Percentiles rank a stretch among this genome's conserved stretches.
Evolutionary conservation across 306 rosid genomes (phyloP).

Genomic region (Quercus mongolica): DNA sequence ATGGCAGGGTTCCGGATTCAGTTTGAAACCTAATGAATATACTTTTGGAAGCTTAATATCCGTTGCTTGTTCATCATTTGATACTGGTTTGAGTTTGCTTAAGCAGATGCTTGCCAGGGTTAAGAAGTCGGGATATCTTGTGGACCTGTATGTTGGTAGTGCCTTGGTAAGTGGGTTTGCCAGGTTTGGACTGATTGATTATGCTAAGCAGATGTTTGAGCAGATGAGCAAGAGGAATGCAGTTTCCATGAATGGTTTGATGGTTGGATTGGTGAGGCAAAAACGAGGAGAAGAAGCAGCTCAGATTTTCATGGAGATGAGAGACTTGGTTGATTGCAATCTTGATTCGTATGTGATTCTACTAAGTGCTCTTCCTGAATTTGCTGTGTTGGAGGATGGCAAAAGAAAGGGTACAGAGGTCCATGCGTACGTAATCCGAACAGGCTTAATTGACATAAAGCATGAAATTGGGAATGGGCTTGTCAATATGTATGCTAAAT

Average conservation of each 20-base stretch:
- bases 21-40: slow-evolving; percentile 65
- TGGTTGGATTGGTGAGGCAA: slow-evolving; percentile 84
- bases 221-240: slow-evolving; percentile 68
- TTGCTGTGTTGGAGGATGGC: slow-evolving; percentile 53
- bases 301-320: slow-evolving; percentile 59
- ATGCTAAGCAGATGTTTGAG: slow-evolving; percentile 58
- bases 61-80: slow-evolving; percentile 45
- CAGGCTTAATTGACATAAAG: slow-evolving; percentile 33
- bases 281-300: slow-evolving; percentile 80
- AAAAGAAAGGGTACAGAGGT: slow-evolving; percentile 70
- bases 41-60: slow-evolving; percentile 79
- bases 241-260: slow-evolving; percentile 81
- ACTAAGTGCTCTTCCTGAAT: slow-evolving; percentile 64
- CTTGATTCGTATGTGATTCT: slow-evolving; percentile 68
- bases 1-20: slow-evolving; percentile 27
- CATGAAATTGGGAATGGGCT: slow-evolving; percentile 71
- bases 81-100: slow-evolving; percentile 50
- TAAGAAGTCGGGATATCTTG: slow-evolving; percentile 54
- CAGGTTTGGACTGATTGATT: slow-evolving; percentile 46
- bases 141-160: slow-evolving; percentile 79
- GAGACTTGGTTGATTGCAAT: slow-evolving; percentile 52
- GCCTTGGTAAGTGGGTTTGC: slow-evolving; percentile 86
- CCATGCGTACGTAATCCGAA: slow-evolving; percentile 57
- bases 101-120: slow-evolving; percentile 61
- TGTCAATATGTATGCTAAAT: slow-evolving; percentile 78